Base-by-base conservation (phyloP, 2,329 filamentous ascomycete genomes). In the Fusarium tuaranense region DNA sequence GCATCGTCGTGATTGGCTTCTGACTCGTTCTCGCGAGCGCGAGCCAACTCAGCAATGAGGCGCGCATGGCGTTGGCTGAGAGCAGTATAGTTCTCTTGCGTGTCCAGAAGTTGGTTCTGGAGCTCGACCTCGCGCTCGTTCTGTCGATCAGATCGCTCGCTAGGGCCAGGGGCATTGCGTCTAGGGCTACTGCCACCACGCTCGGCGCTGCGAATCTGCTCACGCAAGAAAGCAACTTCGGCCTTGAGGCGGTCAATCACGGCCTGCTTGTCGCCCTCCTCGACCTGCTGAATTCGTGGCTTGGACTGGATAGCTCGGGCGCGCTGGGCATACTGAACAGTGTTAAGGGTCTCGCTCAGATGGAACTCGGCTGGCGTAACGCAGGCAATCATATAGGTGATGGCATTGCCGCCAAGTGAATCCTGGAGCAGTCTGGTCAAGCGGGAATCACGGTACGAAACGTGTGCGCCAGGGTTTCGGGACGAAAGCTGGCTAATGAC, bases 361-460 rank as follows among this genome's bases (percentile, higher is more conserved):
- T 99, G 97, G 81, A 99, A 99, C 81, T 98, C 95, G 16, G 96
- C 95, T 0, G 95, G 96, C 1, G 96, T 99, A 34, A 99, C 95
- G 84, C 97, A 99, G 10, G 97, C 97, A 84, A 99, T 97, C 97
- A 99, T 98, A 85, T 98, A 99, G 1, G 97, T 99, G 81, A 98
- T 97, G 39, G 97, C 97, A 81, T 97, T 98, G 6, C 97, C 97
- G 67, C 97, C 97, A 7, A 99, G 88, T 0, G 97, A 99, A 83
- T 99, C 97, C 86, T 99, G 97, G 20, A 99, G 90, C 27, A 99
- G 88, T 69, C 97, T 93, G 13, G 97, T 99, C 77, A 99, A 91
- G 82, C 95, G 95, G n/a, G 97, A 98, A 84, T 99, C 97, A 74
- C 97, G 94, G 82, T 99, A 99, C 2, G 97, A 99, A 67, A 99